Percentiles rank a stretch among this genome's conserved stretches.
Conservation (phyloP, 495 filamentous ascomycete genomes). For the Hypoxylon crocopeplum region DNA sequence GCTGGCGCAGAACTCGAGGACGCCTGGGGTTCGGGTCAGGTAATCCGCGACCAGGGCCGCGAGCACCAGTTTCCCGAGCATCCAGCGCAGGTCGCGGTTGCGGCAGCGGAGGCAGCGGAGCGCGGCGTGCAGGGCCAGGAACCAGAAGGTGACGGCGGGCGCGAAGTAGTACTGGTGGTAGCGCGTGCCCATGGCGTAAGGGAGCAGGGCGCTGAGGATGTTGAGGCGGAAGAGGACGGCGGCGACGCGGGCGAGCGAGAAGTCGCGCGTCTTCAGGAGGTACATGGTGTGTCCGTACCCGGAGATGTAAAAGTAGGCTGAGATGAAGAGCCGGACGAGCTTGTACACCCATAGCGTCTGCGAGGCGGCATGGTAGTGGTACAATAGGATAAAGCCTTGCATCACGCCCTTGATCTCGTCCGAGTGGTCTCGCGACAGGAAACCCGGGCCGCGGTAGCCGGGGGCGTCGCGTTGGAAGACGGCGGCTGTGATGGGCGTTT, state of each 20-base stretch:
- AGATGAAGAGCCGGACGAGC: conserved; percentile 60
- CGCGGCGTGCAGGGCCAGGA: conserved; percentile 60
- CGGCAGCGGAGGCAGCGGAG: conserved; percentile 46
- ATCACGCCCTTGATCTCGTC: conserved; percentile 73
- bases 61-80: conserved; percentile 57
- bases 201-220: conserved; percentile 57
- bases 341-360: conserved; percentile 59
- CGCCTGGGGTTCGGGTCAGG: conserved; percentile 51
- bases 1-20: conserved; percentile 52
- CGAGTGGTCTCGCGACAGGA: conserved; percentile 61
- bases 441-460: conserved; percentile 37
- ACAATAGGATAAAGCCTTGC: conserved; percentile 64
- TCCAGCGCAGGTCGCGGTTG: conserved; percentile 51
- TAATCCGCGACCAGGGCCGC: conserved; percentile 51
- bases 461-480: conserved; percentile 1
- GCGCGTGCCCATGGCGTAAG: conserved; percentile 64
- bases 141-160: conserved; percentile 67
- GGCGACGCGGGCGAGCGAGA: conserved; percentile 57
- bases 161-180: conserved; percentile 68
- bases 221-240: conserved; percentile 63
- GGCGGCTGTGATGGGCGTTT: neutral
- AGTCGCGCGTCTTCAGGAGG: conserved; percentile 61
- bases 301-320: conserved; percentile 67
- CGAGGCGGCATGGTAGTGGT: conserved; percentile 63
- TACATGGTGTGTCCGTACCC: conserved; percentile 66